Conservation (phyloP, 257 asterid genomes). For the Capsicum baccatum region DNA sequence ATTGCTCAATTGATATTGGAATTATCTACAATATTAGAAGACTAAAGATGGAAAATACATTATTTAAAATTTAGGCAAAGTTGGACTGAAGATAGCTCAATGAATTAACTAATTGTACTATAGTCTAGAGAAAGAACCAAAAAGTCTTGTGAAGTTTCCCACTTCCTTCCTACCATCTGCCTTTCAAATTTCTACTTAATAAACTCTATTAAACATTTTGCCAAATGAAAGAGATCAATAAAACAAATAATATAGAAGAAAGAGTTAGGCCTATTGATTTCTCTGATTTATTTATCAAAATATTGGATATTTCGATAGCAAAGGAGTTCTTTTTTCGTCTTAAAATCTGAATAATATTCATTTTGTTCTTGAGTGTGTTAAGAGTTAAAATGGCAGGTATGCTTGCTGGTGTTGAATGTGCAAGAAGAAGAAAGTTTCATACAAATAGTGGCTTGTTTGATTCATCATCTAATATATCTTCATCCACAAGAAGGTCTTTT, state of each 20-base stretch:
- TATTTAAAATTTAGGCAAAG: background rate
- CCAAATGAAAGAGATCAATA: too few relatives aligned
- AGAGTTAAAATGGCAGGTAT: slow-evolving; percentile 53
- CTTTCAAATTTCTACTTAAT: background rate
- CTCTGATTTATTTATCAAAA: background rate
- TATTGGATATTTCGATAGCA: background rate
- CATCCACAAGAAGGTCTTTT: slow-evolving; percentile 50
- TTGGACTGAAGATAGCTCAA: background rate
- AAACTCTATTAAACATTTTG: background rate
- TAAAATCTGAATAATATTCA: background rate
- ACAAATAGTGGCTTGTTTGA: slow-evolving; percentile 39
- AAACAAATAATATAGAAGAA: background rate
- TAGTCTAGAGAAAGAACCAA: background rate
- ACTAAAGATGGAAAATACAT: background rate
- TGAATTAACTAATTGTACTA: too few relatives aligned
- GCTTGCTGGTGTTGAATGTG: slow-evolving; percentile 74
- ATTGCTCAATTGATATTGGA: background rate
- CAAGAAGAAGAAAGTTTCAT: slow-evolving; percentile 65
- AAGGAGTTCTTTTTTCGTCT: background rate
- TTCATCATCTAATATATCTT: slow-evolving; percentile 34
- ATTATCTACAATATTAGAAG: background rate
- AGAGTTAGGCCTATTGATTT: background rate
- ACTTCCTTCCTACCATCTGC: background rate
- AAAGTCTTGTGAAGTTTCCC: slow-evolving; percentile 33
- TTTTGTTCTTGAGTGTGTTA: background rate